phyloP scores from a whole-genome alignment of 2,329 filamentous ascomycete genomes.

The Diaporthe sp. region DNA sequence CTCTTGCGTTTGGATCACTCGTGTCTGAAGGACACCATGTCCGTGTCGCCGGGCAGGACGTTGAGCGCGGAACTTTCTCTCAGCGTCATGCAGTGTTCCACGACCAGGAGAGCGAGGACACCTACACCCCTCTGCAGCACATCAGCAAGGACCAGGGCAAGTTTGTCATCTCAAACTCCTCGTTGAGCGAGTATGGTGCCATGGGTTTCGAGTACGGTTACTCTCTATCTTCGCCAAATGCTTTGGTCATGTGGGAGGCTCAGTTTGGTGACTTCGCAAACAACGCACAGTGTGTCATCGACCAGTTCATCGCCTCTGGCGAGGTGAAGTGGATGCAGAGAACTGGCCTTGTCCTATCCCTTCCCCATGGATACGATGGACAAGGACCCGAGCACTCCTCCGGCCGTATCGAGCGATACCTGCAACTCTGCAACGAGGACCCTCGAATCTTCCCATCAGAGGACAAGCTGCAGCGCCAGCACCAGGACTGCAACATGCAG shows the following conservation, averaged over 20 bases:
- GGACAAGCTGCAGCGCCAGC: conserved; percentile 94
- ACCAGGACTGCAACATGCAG: conserved; percentile 99
- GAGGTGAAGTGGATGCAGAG: conserved; percentile 99
- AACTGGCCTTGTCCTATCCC: conserved; percentile 94
- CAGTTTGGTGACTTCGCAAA: conserved; percentile 99
- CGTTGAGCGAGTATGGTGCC: conserved; percentile 77
- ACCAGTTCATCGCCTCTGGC: conserved; percentile 98
- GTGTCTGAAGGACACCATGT: conserved; percentile 96
- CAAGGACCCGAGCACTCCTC: conserved; percentile 99
- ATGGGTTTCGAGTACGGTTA: conserved; percentile 99
- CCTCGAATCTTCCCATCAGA: conserved; percentile 89
- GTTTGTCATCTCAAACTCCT: conserved; percentile 98
- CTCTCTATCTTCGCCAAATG: conserved; percentile 95
- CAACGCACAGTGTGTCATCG: conserved; percentile 98
- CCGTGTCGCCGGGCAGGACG: conserved; percentile 97
- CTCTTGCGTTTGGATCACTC: conserved; percentile 92
- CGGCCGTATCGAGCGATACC: conserved; percentile 94
- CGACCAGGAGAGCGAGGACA: conserved; percentile 94
- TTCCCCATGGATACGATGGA: conserved; percentile 97
- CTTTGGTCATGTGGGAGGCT: conserved; percentile 99
- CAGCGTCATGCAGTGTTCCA: conserved; percentile 98
- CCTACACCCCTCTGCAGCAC: conserved; percentile 93
- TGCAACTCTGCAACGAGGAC: conserved; percentile 98
- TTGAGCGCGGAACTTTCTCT: conserved; percentile 99
- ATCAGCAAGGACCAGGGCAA: conserved; percentile 92